Evolutionary conservation across 495 filamentous ascomycete genomes (phyloP).

Genomic region (Neurospora tetraspora): DNA sequence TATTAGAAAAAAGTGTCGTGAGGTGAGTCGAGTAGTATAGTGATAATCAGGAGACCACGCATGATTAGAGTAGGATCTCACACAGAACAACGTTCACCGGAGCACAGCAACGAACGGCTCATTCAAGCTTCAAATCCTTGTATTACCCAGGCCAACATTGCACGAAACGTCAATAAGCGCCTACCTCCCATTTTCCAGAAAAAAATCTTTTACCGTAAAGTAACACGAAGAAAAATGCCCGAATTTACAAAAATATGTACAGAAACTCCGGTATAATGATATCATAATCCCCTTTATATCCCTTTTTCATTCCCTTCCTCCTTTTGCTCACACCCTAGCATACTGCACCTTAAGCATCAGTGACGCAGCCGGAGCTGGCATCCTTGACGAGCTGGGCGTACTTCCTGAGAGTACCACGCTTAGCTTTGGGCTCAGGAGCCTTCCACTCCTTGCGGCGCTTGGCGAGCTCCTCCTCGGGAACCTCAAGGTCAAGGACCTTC

Average conservation of each 20-base stretch:
- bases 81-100: not conserved
- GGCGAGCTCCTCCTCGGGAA: slow-evolving; percentile 53
- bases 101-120: not conserved
- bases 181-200: not conserved
- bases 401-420: slow-evolving; percentile 66
- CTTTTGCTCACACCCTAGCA: not conserved
- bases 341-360: slow-evolving; percentile 36
- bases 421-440: slow-evolving; percentile 56
- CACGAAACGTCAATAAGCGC: not conserved
- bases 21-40: too few species aligned
- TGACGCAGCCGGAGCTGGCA: slow-evolving; percentile 74
- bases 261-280: not conserved
- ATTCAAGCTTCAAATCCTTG: not conserved
- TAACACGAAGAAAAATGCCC: not conserved
- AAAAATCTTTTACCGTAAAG: not conserved
- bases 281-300: not conserved
- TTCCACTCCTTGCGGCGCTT: slow-evolving; percentile 54
- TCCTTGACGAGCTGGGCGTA: slow-evolving; percentile 62
- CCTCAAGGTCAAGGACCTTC: slow-evolving; percentile 48
- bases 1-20: too few species aligned
- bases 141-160: not conserved
- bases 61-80: not conserved
- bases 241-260: not conserved
- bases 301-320: not conserved
- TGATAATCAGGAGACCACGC: too few species aligned